phyloP scores from a whole-genome alignment of 2,329 filamentous ascomycete species.

The Xenoacremonium recifei region DNA sequence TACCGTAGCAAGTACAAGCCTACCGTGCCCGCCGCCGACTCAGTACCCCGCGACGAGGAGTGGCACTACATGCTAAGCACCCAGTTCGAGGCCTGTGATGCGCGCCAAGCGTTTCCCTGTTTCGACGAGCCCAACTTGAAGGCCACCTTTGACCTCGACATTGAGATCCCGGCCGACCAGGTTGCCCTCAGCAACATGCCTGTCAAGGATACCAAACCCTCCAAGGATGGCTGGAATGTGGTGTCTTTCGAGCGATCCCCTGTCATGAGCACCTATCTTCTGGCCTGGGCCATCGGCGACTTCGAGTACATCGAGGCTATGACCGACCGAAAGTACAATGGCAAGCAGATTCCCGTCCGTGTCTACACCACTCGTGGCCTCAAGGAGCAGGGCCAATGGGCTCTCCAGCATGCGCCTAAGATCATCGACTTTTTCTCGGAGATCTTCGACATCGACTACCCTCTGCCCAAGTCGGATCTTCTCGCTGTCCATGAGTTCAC shows the following conservation, averaged over 20 bases:
- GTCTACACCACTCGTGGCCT: constrained; percentile 96
- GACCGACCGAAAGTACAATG: constrained; percentile 87
- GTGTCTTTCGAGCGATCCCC: constrained; percentile 83
- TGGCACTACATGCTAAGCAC: constrained; percentile 83
- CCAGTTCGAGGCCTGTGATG: constrained; percentile 96
- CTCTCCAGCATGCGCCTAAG: constrained; percentile 86
- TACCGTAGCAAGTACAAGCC: constrained; percentile 95
- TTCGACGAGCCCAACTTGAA: constrained; percentile 98
- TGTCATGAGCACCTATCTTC: constrained; percentile 86
- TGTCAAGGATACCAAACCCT: constrained; percentile 65
- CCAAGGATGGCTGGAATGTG: constrained; percentile 63
- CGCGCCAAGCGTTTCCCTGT: constrained; percentile 91
- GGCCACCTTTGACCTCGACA: constrained; percentile 89
- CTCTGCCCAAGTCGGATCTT: constrained; percentile 86
- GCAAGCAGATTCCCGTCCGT: constrained; percentile 85
- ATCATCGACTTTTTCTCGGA: constrained; percentile 97
- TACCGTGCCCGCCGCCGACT: constrained; percentile 64
- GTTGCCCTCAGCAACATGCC: constrained; percentile 96
- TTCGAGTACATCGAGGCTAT: constrained; percentile 95
- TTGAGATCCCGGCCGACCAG: constrained; percentile 87
- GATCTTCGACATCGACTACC: constrained; percentile 90
- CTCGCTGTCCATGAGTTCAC: constrained; percentile 92
- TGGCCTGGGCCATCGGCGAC: constrained; percentile 94
- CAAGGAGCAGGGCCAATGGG: constrained; percentile 87
- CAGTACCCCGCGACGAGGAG: constrained; percentile 71